Evolutionary conservation across 148 eudicot species (phyloP), one percentile per base, ranked within the genome.

Genomic region (Chenopodium suecicum): DNA sequence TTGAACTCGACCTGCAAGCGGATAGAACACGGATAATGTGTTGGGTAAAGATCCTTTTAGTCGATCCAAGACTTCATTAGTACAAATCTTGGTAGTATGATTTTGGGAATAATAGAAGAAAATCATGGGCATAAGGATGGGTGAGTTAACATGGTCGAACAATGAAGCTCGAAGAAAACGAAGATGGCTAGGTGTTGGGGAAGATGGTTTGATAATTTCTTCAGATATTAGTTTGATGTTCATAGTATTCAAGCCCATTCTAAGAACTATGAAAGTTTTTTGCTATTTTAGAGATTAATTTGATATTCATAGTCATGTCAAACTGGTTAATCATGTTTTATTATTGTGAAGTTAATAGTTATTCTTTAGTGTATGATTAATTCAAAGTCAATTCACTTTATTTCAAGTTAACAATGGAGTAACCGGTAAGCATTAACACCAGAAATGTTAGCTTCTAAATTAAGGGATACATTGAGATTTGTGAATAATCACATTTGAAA

Each of bases 1-100:
- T 23, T 74, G 60, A 54, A 63, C 47, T 37, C 88, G 67, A 19
- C 88, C 85, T 1, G 88, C 85, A 11, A 86, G 78, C 5, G 85
- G 88, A 76, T 86, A 86, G 32, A 86, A 83, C 1, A 48, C 9
- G 1, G 83, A 65, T 63, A 86, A 56, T 23, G 85, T 69, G 16
- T 44, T 20, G 0, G 78, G 65, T 41, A 86, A 50, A 2, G 85
- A 80, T 50, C 41, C 75, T 54, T 83, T 80, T 9, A 86, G 66
- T 32, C 46, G 52, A 56, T 1, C 56, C 32, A 7, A 19, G 5
- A 19, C 4, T 17, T 56, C 17, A 3, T 9, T n/a, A 17, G 76
- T 37, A 32, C 27, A 8, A 5, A 22, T 54, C 12, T 29, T 46
- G 16, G 78, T 25, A 32, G 47, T 3, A 13, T 34, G 25, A 3